Evolutionary conservation across 2,329 filamentous ascomycete genomes (phyloP).

Genomic region (Mycosphaerelloides madeirae): DNA sequence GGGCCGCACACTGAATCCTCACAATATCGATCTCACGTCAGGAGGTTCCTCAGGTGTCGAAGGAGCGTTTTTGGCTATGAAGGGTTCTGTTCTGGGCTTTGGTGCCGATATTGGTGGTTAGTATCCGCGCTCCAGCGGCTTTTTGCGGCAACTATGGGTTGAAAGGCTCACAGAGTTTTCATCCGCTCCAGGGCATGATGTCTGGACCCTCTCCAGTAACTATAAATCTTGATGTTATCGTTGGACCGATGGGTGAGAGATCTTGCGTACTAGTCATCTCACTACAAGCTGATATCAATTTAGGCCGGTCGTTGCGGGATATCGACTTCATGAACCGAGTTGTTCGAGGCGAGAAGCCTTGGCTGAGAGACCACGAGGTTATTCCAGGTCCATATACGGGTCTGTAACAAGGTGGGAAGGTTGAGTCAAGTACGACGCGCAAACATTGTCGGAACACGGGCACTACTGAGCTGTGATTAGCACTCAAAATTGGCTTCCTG

Average conservation of each 20-base stretch:
- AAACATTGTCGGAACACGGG: no score
- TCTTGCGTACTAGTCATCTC: no score
- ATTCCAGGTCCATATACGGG: slow-evolving; percentile 3
- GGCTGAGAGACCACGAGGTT: background rate
- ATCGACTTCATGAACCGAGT: slow-evolving; percentile 1
- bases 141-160: slow-evolving; percentile 45
- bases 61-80: slow-evolving; percentile 54
- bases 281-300: no score
- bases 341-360: slow-evolving; percentile 1
- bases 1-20: slow-evolving; percentile 1
- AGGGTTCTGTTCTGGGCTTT: slow-evolving; percentile 54
- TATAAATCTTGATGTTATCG: background rate
- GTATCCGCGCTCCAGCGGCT: slow-evolving; percentile 77
- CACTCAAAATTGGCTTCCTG: slow-evolving; percentile 3
- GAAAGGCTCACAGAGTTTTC: slow-evolving; percentile 41
- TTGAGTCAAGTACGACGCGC: background rate
- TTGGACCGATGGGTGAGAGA: slow-evolving; percentile 1
- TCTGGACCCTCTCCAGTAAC: background rate
- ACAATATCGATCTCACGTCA: slow-evolving; percentile 7
- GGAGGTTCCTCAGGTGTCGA: slow-evolving; percentile 44
- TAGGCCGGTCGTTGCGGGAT: no score
- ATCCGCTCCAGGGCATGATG: slow-evolving; percentile 28
- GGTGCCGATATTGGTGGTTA: slow-evolving; percentile 57
- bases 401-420: no score
- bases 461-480: no score